phyloP scores from a whole-genome alignment of 192 early-diverging fungal species.

The Jimgerdemannia flammicorona region DNA sequence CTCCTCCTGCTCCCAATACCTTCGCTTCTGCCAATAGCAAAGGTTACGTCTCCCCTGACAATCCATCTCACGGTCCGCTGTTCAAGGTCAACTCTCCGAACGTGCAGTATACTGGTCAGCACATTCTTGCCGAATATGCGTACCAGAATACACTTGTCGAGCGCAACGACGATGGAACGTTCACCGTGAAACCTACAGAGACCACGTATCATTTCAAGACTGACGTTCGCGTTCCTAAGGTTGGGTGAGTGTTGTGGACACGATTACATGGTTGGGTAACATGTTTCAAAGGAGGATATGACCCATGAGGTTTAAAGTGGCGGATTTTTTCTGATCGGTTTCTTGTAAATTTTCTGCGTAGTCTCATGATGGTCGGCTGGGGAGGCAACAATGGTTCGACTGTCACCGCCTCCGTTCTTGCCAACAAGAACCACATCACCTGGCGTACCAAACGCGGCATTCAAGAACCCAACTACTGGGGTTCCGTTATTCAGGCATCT shows the following conservation, averaged over 20 bases:
- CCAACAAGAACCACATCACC: slow-evolving; percentile 82
- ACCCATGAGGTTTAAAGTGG: too few relatives aligned
- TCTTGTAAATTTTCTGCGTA: slow-evolving; percentile 18
- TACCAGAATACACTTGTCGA: slow-evolving; percentile 87
- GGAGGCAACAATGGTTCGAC: slow-evolving; percentile 99
- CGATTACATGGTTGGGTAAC: neutral
- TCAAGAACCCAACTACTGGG: slow-evolving; percentile 95
- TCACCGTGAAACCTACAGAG: slow-evolving; percentile 81
- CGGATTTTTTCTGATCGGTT: neutral
- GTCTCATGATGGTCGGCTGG: slow-evolving; percentile 99
- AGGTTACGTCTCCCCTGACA: slow-evolving; percentile 9
- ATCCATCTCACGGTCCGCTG: slow-evolving; percentile 31
- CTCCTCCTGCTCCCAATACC: slow-evolving; percentile 22
- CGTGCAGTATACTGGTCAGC: slow-evolving; percentile 78
- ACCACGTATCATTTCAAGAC: slow-evolving; percentile 90
- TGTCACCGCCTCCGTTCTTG: slow-evolving; percentile 92
- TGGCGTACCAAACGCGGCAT: slow-evolving; percentile 95
- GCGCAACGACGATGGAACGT: slow-evolving; percentile 60
- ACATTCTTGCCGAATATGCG: slow-evolving; percentile 81
- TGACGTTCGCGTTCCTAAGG: slow-evolving; percentile 73
- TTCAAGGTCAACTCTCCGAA: slow-evolving; percentile 90
- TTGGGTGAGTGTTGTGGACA: slow-evolving; percentile 55
- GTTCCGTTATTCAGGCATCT: slow-evolving; percentile 93
- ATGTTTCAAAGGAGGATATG: too few relatives aligned
- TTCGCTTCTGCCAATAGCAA: slow-evolving; percentile 35